Percentiles rank a stretch among this genome's conserved stretches.
Conservation (phyloP, 345 rosid species). For the Syzygium oleosum region DNA sequence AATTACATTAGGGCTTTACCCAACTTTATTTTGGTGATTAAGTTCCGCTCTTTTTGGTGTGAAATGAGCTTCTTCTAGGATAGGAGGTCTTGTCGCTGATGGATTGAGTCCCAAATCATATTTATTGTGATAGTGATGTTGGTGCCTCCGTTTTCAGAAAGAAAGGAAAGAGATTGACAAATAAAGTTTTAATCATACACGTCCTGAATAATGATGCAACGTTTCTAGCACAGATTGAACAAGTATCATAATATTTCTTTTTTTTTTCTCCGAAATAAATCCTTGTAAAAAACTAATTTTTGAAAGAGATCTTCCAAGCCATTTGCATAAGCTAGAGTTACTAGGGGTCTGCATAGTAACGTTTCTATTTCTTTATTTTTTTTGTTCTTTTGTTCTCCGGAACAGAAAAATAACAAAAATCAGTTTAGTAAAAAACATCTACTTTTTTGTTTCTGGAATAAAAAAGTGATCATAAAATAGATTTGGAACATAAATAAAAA, state of each 20-base stretch:
- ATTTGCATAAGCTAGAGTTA: background rate
- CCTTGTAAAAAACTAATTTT: background rate
- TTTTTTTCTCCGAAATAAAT: background rate
- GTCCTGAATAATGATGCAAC: background rate
- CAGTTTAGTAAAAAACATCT: too few relatives aligned
- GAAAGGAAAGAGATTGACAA: background rate
- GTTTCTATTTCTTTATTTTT: too few relatives aligned
- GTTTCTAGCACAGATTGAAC: background rate
- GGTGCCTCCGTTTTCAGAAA: background rate
- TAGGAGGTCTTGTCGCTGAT: background rate
- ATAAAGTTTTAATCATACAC: background rate
- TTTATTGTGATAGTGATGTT: background rate
- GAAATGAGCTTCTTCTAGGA: too few relatives aligned
- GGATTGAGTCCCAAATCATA: background rate
- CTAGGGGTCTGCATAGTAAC: too few relatives aligned
- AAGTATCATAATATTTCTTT: background rate
- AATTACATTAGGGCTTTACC: background rate
- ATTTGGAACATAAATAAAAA: too few relatives aligned
- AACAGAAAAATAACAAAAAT: too few relatives aligned
- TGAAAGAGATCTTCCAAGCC: background rate
- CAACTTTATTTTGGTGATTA: background rate
- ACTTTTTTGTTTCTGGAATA: too few relatives aligned
- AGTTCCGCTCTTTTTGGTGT: too few relatives aligned
- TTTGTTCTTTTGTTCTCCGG: too few relatives aligned
- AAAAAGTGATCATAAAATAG: too few relatives aligned